A percentile compares a stretch with the other conserved stretches of the same genome.
Evolutionary conservation across 148 eudicot genomes (phyloP).

Genomic region (Amaranthus hypochondriacus): DNA sequence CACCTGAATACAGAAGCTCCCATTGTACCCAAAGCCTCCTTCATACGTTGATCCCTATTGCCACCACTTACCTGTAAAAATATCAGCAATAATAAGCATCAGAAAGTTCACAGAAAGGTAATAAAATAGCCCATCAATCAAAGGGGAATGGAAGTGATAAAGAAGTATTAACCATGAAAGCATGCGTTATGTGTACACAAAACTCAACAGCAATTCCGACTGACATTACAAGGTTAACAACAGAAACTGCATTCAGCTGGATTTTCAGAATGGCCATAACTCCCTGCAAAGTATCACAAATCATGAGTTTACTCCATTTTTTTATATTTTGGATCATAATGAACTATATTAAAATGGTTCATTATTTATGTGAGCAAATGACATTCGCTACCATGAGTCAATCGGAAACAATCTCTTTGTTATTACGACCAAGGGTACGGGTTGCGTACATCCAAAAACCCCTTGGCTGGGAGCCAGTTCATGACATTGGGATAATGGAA

Average conservation of each 20-base stretch:
- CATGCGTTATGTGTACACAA: constrained; percentile 97
- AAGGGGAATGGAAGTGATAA: constrained; percentile 15
- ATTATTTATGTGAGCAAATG: too few relatives aligned
- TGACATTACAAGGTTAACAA: constrained; percentile 96
- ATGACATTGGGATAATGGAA: background rate
- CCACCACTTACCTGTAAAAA: constrained; percentile 66
- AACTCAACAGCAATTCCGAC: constrained; percentile 98
- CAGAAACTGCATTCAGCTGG: constrained; percentile 96
- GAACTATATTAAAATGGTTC: too few relatives aligned
- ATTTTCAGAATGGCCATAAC: constrained; percentile 89
- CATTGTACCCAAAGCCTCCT: constrained; percentile 89
- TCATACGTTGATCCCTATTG: constrained; percentile 75
- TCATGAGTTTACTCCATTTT: constrained; percentile 12
- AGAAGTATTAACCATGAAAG: constrained; percentile 72
- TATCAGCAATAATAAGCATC: background rate
- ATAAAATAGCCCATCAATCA: background rate
- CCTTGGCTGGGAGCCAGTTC: too few relatives aligned
- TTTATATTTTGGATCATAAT: too few relatives aligned
- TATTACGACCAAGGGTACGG: too few relatives aligned
- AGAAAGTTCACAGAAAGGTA: constrained; percentile 1
- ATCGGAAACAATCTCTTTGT: too few relatives aligned
- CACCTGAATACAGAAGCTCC: constrained; percentile 99
- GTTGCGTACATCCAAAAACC: too few relatives aligned
- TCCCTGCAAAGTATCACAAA: constrained; percentile 55
- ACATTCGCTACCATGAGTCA: too few relatives aligned